Evolutionary conservation across 805 yeast species (phyloP).

Genomic region (Diddensiella caesifluorescens): DNA sequence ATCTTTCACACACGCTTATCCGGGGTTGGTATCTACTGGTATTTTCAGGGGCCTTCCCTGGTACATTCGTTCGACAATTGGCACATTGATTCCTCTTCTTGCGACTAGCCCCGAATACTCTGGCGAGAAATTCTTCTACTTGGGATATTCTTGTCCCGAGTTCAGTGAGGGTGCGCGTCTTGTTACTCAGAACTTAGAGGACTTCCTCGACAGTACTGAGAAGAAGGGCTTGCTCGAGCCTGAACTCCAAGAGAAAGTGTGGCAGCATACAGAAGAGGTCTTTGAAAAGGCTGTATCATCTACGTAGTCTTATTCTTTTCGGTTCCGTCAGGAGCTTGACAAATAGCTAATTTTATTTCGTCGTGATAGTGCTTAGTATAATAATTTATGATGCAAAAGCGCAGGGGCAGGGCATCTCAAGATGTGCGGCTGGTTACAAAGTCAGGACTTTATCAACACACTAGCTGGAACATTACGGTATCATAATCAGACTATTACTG

Average conservation of each 20-base stretch:
- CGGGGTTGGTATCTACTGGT: slow-evolving; percentile 26
- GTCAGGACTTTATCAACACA: too few relatives aligned
- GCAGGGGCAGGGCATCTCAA: too few relatives aligned
- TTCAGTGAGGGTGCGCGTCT: slow-evolving; percentile 21
- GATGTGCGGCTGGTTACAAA: too few relatives aligned
- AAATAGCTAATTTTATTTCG: too few relatives aligned
- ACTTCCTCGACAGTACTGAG: slow-evolving; percentile 11
- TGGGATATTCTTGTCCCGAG: slow-evolving; percentile 17
- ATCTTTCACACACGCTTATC: slow-evolving; percentile 24
- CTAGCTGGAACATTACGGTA: too few relatives aligned
- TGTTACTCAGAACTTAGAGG: slow-evolving; percentile 11
- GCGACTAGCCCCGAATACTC: slow-evolving; percentile 15
- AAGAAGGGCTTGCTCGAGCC: slow-evolving; percentile 13
- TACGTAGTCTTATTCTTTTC: too few relatives aligned
- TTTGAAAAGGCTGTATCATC: too few relatives aligned
- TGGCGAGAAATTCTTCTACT: slow-evolving; percentile 25
- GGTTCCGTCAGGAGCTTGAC: too few relatives aligned
- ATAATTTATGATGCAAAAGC: too few relatives aligned
- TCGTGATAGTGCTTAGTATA: too few relatives aligned
- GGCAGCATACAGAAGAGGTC: slow-evolving; percentile 25
- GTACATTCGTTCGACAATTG: slow-evolving; percentile 11
- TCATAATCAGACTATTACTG: too few relatives aligned
- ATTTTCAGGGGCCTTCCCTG: slow-evolving; percentile 21
- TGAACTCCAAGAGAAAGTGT: slow-evolving; percentile 24
- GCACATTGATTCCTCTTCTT: slow-evolving; percentile 9